A percentile compares a stretch with the other conserved stretches of the same genome.
Conservation (phyloP, 352 stramenopile genomes). For the Phytophthora fragariae region DNA sequence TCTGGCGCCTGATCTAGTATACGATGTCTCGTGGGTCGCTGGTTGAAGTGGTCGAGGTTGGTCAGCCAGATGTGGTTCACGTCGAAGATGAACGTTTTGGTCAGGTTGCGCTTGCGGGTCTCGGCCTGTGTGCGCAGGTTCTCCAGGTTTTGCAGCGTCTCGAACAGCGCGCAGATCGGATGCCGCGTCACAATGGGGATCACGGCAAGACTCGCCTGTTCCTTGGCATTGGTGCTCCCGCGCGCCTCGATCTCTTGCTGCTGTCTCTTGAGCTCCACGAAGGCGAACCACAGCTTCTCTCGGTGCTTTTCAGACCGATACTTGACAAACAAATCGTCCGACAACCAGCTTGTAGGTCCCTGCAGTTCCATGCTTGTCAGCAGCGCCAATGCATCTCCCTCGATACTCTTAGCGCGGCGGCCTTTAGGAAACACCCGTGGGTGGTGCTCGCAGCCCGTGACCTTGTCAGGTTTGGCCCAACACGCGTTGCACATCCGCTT, state of each 20-base stretch:
- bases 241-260: conserved; percentile 38
- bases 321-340: conserved; percentile 81
- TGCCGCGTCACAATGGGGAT: conserved; percentile 74
- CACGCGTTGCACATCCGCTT: conserved; percentile 86
- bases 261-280: conserved; percentile 50
- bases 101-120: conserved; percentile 75
- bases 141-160: conserved; percentile 70
- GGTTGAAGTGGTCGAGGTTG: conserved; percentile 90
- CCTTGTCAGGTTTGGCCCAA: conserved; percentile 66
- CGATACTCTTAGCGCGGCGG: conserved; percentile 24
- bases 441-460: conserved; percentile 74
- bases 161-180: conserved; percentile 67
- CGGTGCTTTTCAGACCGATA: conserved; percentile 81
- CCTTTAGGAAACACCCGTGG: conserved; percentile 48
- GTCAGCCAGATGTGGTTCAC: conserved; percentile 93
- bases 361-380: conserved; percentile 64
- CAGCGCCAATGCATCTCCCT: conserved; percentile 29
- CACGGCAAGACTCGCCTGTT: conserved; percentile 34
- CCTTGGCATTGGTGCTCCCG: conserved; percentile 17
- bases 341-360: conserved; percentile 82
- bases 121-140: conserved; percentile 70
- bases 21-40: conserved; percentile 31
- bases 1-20: conserved; percentile 12
- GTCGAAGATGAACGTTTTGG: conserved; percentile 87
- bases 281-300: conserved; percentile 66